Base-by-base conservation (phyloP, 2,329 filamentous ascomycete genomes). In the Claviceps pazoutovae region DNA sequence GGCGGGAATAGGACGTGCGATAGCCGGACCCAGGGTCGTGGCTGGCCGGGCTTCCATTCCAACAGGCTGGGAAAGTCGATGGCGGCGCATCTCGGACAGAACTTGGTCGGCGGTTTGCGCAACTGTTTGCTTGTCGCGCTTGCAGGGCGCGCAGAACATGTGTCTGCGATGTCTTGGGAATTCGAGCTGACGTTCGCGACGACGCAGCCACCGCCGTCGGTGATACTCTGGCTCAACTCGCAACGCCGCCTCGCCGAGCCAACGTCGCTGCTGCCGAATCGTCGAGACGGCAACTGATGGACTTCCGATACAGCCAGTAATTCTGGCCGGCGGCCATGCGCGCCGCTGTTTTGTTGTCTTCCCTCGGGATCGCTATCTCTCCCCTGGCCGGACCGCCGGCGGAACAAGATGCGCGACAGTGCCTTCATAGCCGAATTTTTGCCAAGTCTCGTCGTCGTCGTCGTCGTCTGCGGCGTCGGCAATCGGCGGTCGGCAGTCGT, bases 61-160 rank as follows among this genome's bases (percentile, higher is more conserved):
- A 69, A 57, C 37, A 68, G 55, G 30, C 55, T 58, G 26, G 64
- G 62, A 53, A 71, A 70, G 51, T 68, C 65, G 43, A 66, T 66
- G 47, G 60, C 63, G 9, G 60, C 58, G 55, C 68, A 70, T 3
- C 59, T 57, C 14, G 60, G 56, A 51, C 67, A 69, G 9, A 60
- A 57, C 38, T 54, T 57, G n/a, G 59, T 54, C 4, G 56, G 44
- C 23, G 14, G 17, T 26, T 34, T 23, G 14, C 45, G 42, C 14
- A n/a, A 26, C 26, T 11, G 8, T 21, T n/a, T 41, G 23, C 17
- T 23, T 17, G 44, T 26, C 30, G 45, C 7, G 21, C 21, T 26
- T 26, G 42, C 42, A 26, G 8, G 19, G 42, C 21, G 14, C 21
- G 3, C 21, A 9, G 11, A 11, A 44, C 13, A 19, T 13, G 41